phyloP scores from a whole-genome alignment of 2,329 filamentous ascomycete species.

The Cryphonectria japonica region DNA sequence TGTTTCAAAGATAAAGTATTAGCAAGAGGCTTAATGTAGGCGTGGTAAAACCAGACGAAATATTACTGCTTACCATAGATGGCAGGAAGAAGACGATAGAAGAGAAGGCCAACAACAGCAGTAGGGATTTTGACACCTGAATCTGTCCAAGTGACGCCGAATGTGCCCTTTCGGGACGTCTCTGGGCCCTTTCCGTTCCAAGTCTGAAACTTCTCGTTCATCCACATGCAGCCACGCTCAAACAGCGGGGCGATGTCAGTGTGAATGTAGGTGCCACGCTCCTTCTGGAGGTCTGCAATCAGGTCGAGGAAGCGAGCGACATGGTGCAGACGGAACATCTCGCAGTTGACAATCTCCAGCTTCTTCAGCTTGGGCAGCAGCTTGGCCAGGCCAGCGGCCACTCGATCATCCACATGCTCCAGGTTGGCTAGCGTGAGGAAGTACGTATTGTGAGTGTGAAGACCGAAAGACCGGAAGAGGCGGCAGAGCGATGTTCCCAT shows the following conservation, averaged over 20 bases:
- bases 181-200: background rate
- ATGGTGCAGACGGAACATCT: slow-evolving; percentile 17
- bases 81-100: slow-evolving; percentile 22
- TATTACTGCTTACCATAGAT: slow-evolving; percentile 17
- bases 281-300: slow-evolving; percentile 7
- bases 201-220: background rate
- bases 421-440: slow-evolving; percentile 18
- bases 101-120: slow-evolving; percentile 14
- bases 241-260: slow-evolving; percentile 22
- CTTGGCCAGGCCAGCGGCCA: slow-evolving; percentile 13
- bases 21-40: background rate
- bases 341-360: slow-evolving; percentile 21
- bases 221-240: slow-evolving; percentile 12
- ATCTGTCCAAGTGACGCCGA: slow-evolving; percentile 19
- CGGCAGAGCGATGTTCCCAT: background rate
- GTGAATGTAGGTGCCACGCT: background rate
- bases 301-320: slow-evolving; percentile 14
- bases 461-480: slow-evolving; percentile 9
- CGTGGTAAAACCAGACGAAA: no score
- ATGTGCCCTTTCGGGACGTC: slow-evolving; percentile 21
- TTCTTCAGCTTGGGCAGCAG: slow-evolving; percentile 21
- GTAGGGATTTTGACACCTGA: slow-evolving; percentile 20
- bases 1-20: background rate
- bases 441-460: background rate
- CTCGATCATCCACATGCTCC: slow-evolving; percentile 14